phyloP scores from a whole-genome alignment of 2,329 filamentous ascomycete genomes.

The Cadophora gregata region DNA sequence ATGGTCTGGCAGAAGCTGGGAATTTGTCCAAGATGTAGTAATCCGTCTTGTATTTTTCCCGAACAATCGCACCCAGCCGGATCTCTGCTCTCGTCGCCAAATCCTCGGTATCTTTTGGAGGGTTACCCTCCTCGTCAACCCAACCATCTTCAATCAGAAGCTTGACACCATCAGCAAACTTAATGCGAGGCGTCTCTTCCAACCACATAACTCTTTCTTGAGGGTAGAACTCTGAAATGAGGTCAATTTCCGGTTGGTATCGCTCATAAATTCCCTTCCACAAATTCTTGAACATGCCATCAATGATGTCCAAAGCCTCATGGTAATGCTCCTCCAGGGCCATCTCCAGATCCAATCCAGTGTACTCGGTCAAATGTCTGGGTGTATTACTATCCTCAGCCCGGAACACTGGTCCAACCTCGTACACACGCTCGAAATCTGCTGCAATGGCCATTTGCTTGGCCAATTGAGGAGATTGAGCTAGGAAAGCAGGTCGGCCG shows the following conservation, averaged over 20 bases:
- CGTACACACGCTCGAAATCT: conserved; percentile 88
- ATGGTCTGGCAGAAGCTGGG: conserved; percentile 80
- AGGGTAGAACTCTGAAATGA: conserved; percentile 83
- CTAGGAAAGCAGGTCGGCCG: conserved; percentile 82
- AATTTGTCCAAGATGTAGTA: conserved; percentile 97
- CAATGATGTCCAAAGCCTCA: conserved; percentile 80
- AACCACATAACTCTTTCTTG: conserved; percentile 87
- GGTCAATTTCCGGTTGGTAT: conserved; percentile 74
- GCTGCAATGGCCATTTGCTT: conserved; percentile 94
- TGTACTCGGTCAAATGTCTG: conserved; percentile 92
- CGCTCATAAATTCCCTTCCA: conserved; percentile 73
- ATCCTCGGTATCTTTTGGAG: conserved; percentile 76
- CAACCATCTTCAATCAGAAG: conserved; percentile 82
- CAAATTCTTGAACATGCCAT: conserved; percentile 81
- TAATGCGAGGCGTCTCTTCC: conserved; percentile 81
- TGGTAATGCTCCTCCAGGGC: conserved; percentile 87
- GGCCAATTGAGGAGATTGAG: conserved; percentile 88
- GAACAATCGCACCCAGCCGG: conserved; percentile 81
- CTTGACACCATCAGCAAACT: conserved; percentile 79
- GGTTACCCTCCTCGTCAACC: conserved; percentile 77
- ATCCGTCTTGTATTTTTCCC: conserved; percentile 85
- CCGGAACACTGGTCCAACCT: conserved; percentile 88
- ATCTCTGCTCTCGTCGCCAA: conserved; percentile 87
- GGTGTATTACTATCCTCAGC: conserved; percentile 97
- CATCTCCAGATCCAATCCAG: conserved; percentile 93